Conservation (phyloP, 2,329 filamentous ascomycete genomes). For the Arthrobotrys musiformis region DNA sequence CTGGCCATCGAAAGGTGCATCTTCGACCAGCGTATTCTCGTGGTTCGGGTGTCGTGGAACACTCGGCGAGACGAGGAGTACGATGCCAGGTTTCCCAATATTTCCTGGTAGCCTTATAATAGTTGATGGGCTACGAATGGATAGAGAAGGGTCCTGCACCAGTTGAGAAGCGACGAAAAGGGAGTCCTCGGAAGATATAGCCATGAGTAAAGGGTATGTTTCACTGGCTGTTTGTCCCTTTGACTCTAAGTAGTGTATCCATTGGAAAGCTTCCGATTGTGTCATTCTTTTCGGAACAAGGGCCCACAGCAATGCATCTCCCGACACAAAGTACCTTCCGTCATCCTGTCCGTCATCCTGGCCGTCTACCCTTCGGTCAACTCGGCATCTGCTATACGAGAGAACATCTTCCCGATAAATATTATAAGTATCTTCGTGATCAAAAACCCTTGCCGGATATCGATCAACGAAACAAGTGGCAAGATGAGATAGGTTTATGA, state of each 20-base stretch:
- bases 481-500: not conserved
- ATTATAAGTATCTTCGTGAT: no score
- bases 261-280: constrained; percentile 4
- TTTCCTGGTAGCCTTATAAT: constrained; percentile 29
- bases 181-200: constrained; percentile 31
- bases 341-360: no score
- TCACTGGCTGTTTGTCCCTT: not conserved
- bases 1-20: constrained; percentile 15
- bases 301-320: no score
- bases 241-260: constrained; percentile 4
- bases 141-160: not conserved
- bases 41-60: not conserved
- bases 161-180: constrained; percentile 29
- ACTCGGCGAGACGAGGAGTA: not conserved
- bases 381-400: no score
- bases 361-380: no score
- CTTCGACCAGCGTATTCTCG: constrained; percentile 4
- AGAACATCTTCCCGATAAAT: no score
- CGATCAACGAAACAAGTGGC: constrained; percentile 4
- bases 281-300: not conserved
- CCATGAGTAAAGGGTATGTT: not conserved
- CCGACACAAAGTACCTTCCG: no score
- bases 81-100: constrained; percentile 19
- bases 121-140: not conserved
- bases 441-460: not conserved